Evolutionary conservation across 257 asterid genomes (phyloP).

Genomic region (Ajuga chamaepitys): DNA sequence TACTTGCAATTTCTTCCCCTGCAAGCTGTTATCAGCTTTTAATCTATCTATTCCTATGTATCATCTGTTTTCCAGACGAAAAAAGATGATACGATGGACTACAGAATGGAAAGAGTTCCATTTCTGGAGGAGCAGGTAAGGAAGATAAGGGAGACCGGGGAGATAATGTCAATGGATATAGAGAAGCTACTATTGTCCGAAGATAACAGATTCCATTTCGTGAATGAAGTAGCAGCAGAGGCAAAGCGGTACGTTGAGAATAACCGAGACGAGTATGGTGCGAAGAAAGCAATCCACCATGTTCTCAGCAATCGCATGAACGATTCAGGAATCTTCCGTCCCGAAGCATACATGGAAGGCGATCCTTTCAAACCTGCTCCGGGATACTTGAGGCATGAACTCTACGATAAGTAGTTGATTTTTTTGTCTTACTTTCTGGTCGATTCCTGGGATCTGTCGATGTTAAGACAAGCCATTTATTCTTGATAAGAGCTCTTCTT

Average conservation of each 20-base stretch:
- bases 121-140: slow-evolving; percentile 92
- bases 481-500: background rate
- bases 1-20: background rate
- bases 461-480: background rate
- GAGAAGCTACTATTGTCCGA: slow-evolving; percentile 71
- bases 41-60: background rate
- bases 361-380: too few species aligned
- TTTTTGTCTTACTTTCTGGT: background rate
- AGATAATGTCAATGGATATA: slow-evolving; percentile 62
- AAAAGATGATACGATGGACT: slow-evolving; percentile 48
- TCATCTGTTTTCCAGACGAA: slow-evolving; percentile 34
- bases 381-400: too few species aligned
- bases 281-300: slow-evolving; percentile 83
- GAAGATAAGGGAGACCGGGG: slow-evolving; percentile 66
- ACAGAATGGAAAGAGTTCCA: slow-evolving; percentile 63
- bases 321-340: too few species aligned
- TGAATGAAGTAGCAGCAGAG: slow-evolving; percentile 89
- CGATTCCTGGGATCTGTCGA: background rate
- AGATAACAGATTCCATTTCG: slow-evolving; percentile 78
- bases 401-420: background rate
- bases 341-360: too few species aligned
- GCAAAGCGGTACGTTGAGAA: slow-evolving; percentile 85
- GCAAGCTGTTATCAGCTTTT: too few species aligned
- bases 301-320: slow-evolving; percentile 87
- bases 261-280: slow-evolving; percentile 88